Percentiles rank a stretch among this genome's conserved stretches.
Conservation (phyloP, 352 stramenopile genomes). For the Phytophthora palmivora region DNA sequence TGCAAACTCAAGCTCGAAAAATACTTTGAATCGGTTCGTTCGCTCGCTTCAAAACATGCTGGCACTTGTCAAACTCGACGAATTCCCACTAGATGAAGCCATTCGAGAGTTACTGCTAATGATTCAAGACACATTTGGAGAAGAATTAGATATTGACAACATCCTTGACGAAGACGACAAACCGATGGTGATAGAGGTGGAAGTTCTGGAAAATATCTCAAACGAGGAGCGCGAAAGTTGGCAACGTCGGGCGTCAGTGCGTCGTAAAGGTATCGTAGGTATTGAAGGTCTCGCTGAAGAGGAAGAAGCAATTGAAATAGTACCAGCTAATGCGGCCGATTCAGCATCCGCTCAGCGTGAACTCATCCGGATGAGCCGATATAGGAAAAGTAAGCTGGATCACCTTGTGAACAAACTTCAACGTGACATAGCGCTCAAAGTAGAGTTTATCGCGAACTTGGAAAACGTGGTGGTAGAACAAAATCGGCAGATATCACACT, state of each 20-base stretch:
- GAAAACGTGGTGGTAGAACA: constrained; percentile 68
- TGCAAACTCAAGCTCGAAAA: constrained; percentile 61
- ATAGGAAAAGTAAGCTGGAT: constrained; percentile 74
- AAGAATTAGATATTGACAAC: constrained; percentile 51
- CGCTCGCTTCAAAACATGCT: constrained; percentile 72
- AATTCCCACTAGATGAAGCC: constrained; percentile 82
- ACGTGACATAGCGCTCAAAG: constrained; percentile 52
- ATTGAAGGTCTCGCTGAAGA: constrained; percentile 15
- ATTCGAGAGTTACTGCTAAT: constrained; percentile 74
- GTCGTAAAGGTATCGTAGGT: constrained; percentile 31
- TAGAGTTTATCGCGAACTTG: constrained; percentile 54
- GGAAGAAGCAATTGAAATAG: constrained; percentile 5
- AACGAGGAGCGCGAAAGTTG: constrained; percentile 43
- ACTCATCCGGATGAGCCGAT: constrained; percentile 67
- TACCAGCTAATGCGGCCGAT: constrained; percentile 5
- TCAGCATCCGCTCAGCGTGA: constrained; percentile 18
- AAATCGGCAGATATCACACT: constrained; percentile 47
- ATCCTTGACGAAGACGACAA: constrained; percentile 75
- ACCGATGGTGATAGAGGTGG: constrained; percentile 62
- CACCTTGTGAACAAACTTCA: constrained; percentile 66
- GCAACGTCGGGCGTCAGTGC: constrained; percentile 22
- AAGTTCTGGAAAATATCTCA: constrained; percentile 62
- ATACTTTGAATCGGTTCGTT: constrained; percentile 62
- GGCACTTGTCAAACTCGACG: constrained; percentile 73
- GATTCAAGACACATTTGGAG: constrained; percentile 64